Evolutionary conservation across 163 green algal species (phyloP), one percentile per base, ranked within the genome.

Genomic region (Scenedesmus sp.): DNA sequence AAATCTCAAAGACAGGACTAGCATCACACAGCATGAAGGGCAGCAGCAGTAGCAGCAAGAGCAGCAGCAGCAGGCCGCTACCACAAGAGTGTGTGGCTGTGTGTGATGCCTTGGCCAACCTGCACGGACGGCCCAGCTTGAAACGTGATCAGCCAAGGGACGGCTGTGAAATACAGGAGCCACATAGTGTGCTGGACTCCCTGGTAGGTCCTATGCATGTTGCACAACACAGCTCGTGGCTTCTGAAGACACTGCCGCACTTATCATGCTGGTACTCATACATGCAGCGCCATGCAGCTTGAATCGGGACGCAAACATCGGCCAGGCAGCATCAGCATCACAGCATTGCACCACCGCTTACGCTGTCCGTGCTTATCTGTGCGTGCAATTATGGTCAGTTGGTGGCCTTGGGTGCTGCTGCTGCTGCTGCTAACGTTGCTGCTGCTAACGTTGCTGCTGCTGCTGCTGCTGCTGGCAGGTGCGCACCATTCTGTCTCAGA

Each of bases 401-500:
- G 16, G 18, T 76, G 34, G 34, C 34, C 34, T 46, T 46, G 34
- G 34, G 34, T 46, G 34, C 34, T 46, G 34, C 16, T 18, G 3
- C 2, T 34, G 66, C 18, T 34, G 6, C 2, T 76, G 66, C 66
- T 76, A 8, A 18, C 16, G 4, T 16, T 7, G 18, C 66, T 70
- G 62, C 62, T 5, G 62, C 18, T 12, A 70, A 23, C 12, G 9
- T 70, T 70, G 66, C 66, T 18, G 4, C 15, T 18, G 10, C 23
- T 52, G 20, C 20, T 79, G 70, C 23, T 52, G 84, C 87, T 93
- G 67, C 64, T 81, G 59, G 86, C 34, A 81, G 86, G 95, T 98
- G 12, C 93, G 96, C 26, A 98, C 96, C 0, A 96, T 98, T 5
- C 91, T 98, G 13, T 96, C 92, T 1, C 96, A 98, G 84, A 98